Evolutionary conservation across 345 rosid genomes (phyloP).

Genomic region (Salix purpurea): DNA sequence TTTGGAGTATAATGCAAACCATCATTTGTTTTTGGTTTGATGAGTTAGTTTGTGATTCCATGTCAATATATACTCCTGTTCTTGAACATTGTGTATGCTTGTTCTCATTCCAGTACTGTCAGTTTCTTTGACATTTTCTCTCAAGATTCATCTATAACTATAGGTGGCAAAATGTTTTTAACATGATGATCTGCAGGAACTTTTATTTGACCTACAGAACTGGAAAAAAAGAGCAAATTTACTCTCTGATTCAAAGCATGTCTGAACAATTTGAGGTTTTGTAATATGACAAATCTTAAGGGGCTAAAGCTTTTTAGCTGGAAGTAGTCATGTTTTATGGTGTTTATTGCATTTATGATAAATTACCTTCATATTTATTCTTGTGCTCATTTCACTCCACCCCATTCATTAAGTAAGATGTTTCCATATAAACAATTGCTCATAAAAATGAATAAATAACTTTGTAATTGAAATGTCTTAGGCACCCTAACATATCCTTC

Average conservation of each 20-base stretch:
- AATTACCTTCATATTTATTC: not conserved
- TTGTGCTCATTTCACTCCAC: not conserved
- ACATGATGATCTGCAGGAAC: not conserved
- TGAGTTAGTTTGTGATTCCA: not conserved
- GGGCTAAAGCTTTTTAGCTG: not conserved
- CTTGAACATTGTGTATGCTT: not conserved
- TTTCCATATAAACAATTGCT: not conserved
- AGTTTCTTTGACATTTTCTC: not conserved
- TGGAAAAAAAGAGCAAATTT: not conserved
- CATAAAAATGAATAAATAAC: not conserved
- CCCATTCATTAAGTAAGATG: not conserved
- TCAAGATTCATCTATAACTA: not conserved
- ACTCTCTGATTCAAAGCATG: not conserved
- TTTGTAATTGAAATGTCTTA: not conserved
- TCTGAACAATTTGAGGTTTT: not conserved
- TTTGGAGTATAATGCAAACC: not conserved
- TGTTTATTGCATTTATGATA: not conserved
- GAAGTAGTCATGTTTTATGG: not conserved
- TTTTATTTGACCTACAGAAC: not conserved
- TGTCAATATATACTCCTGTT: constrained; percentile 1
- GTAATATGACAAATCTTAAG: not conserved
- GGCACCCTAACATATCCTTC: not conserved
- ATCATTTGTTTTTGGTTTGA: not conserved
- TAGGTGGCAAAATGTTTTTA: not conserved
- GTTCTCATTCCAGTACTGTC: not conserved